phyloP scores from a whole-genome alignment of 1,284 basidiomycete genomes.

The Leccinum huronense region DNA sequence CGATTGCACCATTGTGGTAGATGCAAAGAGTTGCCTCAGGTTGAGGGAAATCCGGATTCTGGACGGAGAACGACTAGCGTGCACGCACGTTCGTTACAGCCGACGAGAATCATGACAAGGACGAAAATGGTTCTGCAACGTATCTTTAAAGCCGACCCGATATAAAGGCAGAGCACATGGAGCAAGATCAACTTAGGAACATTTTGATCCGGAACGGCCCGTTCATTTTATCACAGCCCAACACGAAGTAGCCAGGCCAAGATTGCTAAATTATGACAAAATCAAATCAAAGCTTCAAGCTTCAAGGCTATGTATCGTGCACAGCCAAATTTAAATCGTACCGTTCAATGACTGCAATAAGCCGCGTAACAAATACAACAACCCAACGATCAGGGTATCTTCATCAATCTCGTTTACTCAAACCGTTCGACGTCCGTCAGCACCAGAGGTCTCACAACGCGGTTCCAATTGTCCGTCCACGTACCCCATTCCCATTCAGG shows the following conservation, averaged over 20 bases:
- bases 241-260: too few relatives aligned
- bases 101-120: not conserved
- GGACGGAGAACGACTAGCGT: not conserved
- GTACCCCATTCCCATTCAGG: constrained; percentile 61
- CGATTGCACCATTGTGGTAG: constrained; percentile 18
- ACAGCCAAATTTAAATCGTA: not conserved
- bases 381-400: not conserved
- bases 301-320: not conserved
- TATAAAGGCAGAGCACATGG: not conserved
- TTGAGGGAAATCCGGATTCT: not conserved
- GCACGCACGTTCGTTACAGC: constrained; percentile 23
- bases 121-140: not conserved
- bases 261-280: too few relatives aligned
- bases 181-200: not conserved
- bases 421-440: constrained; percentile 44
- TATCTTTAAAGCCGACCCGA: constrained; percentile 3
- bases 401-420: constrained; percentile 15
- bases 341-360: not conserved
- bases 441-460: constrained; percentile 62
- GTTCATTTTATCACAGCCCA: too few relatives aligned
- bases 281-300: not conserved
- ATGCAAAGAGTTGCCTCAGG: constrained; percentile 2
- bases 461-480: constrained; percentile 86
- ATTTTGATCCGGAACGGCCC: too few relatives aligned
- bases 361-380: not conserved